Conservation (phyloP, 345 rosid genomes). For the Brassica nigra region DNA sequence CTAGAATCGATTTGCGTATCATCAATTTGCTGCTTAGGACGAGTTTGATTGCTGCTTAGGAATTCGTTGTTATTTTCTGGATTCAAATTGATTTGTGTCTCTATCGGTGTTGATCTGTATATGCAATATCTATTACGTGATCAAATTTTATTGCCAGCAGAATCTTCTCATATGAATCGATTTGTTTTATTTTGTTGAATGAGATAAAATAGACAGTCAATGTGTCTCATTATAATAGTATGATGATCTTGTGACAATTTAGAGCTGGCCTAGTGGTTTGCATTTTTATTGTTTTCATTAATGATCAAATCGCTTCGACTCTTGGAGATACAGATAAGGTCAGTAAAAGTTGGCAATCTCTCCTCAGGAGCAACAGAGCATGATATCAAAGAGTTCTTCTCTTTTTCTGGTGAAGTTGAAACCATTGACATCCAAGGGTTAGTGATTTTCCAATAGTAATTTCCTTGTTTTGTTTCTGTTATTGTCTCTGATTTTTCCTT, state of each 20-base stretch:
- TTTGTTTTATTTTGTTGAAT: background rate
- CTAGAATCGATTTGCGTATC: background rate
- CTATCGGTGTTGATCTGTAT: constrained; percentile 10
- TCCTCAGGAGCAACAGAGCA: constrained; percentile 70
- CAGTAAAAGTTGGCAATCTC: constrained; percentile 79
- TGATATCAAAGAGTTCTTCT: constrained; percentile 88
- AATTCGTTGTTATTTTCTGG: background rate
- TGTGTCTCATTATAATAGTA: background rate
- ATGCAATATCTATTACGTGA: background rate
- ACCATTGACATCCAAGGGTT: constrained; percentile 68
- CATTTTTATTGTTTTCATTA: background rate
- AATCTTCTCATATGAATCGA: too few species aligned
- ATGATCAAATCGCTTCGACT: background rate
- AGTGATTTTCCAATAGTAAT: constrained; percentile 4
- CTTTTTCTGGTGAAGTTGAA: constrained; percentile 89
- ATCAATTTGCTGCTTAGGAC: background rate
- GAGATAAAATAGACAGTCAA: background rate
- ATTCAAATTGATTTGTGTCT: constrained; percentile 15
- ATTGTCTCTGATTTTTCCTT: background rate
- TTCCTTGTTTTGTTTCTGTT: background rate
- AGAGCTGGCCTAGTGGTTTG: background rate
- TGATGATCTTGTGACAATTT: background rate
- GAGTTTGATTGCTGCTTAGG: constrained; percentile 4
- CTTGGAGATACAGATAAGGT: constrained; percentile 48
- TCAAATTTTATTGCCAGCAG: background rate